Base-by-base conservation (phyloP, 129 eudicot species). In the Daucus carota region DNA sequence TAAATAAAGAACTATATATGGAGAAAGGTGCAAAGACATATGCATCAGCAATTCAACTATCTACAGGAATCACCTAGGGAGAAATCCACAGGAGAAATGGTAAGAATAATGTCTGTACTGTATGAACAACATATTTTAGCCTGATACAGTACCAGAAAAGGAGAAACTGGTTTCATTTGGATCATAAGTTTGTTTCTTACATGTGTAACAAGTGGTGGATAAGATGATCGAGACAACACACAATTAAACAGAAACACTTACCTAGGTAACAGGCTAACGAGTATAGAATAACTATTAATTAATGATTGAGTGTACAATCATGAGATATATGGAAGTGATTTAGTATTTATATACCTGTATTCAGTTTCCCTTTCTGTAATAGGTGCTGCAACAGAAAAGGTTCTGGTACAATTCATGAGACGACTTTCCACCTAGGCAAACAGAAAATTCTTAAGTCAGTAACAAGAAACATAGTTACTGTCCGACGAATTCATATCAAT, bases 31-130 rank as follows among this genome's bases (percentile, higher is more conserved):
- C 88, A 85, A 81, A 76, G 73, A 10, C 18, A 65, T 6, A 32
- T 38, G 88, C 85, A 85, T 85, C 88, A 85, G 85, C 88, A 73
- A 33, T 41, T 76, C 15, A 81, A 12, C 81, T 85, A 79, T 85
- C 88, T 79, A 85, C 88, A 85, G 83, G 52, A 85, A 83, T 85
- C 81, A 85, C 88, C 88, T 85, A n/a, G n/a, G n/a, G n/a, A n/a
- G n/a, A n/a, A n/a, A n/a, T n/a, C n/a, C n/a, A n/a, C n/a, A n/a
- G n/a, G n/a, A n/a, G n/a, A n/a, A n/a, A n/a, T n/a, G 16, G 31
- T n/a, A n/a, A 24, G 9, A 57, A 57, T 24, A 24, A 6, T 12
- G 65, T 31, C 24, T 57, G 65, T 9, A 24, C 62, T n/a, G 59
- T 20, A 50, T 50, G 1, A 20, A 20, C 10, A 50, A 50, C 26